These are phyloP conservation scores for Pisolithus marmoratus DNA, from an alignment of 768 basidiomycete species.

Conservation along the genomic window DNA sequence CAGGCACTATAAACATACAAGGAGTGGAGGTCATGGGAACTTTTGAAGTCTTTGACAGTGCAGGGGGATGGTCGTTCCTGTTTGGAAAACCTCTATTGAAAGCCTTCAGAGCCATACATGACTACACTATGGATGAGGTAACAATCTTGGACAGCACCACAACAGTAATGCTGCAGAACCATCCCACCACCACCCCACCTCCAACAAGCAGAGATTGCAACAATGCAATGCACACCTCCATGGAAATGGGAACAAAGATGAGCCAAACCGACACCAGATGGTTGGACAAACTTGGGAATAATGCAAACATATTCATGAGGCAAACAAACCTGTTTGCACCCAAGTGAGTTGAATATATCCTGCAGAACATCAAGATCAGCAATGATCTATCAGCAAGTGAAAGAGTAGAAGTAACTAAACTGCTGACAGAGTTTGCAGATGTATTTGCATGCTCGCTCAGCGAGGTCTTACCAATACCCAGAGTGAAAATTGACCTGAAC, in stretches of 20 bases:
- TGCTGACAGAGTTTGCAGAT: constrained; percentile 31
- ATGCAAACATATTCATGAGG: not conserved
- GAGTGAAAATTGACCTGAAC: not conserved
- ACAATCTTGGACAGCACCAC: not conserved
- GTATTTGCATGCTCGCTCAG: constrained; percentile 34
- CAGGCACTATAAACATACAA: not conserved
- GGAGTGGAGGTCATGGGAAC: not conserved
- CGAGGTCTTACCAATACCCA: constrained; percentile 29
- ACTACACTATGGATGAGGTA: constrained; percentile 16
- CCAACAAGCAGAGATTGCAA: not conserved
- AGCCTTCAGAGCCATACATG: constrained; percentile 18
- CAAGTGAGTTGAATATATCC: constrained; percentile 12
- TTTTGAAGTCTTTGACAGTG: constrained; percentile 12
- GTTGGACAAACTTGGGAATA: no score
- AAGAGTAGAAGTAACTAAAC: constrained; percentile 16
- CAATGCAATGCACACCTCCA: not conserved
- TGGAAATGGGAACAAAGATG: no score
- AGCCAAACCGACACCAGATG: no score
- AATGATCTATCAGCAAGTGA: constrained; percentile 19
- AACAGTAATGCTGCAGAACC: not conserved
- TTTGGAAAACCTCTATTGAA: constrained; percentile 25
- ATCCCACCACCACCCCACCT: not conserved
- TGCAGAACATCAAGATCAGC: constrained; percentile 22
- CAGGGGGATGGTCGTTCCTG: constrained; percentile 21
- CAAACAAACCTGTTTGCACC: not conserved